Percentiles rank a stretch among this genome's conserved stretches.
These are phyloP conservation scores for Crithidia bombi DNA, from an alignment of 208 protist genomes.

Conservation along the genomic window DNA sequence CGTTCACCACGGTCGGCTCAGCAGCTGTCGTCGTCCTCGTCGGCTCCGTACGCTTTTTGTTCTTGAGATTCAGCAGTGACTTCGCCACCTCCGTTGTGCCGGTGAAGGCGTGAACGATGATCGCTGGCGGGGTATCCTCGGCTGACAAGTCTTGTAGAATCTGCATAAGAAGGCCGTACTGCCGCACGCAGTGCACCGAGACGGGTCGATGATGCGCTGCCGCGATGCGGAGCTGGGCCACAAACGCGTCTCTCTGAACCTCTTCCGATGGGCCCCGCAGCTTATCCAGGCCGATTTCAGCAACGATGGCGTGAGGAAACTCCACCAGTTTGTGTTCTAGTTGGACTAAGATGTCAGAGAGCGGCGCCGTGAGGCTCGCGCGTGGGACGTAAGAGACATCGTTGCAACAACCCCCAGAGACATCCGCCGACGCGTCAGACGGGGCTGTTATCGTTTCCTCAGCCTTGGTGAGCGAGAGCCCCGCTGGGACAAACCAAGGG, in stretches of 20 bases:
- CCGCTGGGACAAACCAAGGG: slow-evolving; percentile 72
- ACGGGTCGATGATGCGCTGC: slow-evolving; percentile 61
- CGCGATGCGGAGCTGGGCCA: slow-evolving; percentile 65
- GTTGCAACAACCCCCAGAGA: slow-evolving; percentile 5
- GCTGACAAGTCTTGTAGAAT: slow-evolving; percentile 42
- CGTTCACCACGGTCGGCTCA: background rate
- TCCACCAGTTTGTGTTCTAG: slow-evolving; percentile 46
- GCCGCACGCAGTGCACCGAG: slow-evolving; percentile 84
- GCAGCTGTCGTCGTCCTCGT: too few species aligned
- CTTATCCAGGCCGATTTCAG: slow-evolving; percentile 88
- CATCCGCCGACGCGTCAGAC: background rate
- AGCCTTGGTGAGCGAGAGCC: background rate
- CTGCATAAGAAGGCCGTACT: slow-evolving; percentile 65
- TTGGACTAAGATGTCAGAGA: slow-evolving; percentile 36
- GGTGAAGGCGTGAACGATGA: slow-evolving; percentile 87
- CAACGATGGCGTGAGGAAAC: slow-evolving; percentile 69
- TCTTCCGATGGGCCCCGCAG: slow-evolving; percentile 53
- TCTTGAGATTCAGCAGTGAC: slow-evolving; percentile 62
- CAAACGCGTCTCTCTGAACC: slow-evolving; percentile 52
- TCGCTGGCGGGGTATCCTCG: slow-evolving; percentile 63
- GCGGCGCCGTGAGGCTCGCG: background rate
- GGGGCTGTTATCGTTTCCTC: background rate
- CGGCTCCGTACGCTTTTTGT: slow-evolving; percentile 35
- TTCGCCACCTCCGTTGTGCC: slow-evolving; percentile 70
- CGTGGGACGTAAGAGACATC: background rate